A percentile compares a stretch with the other conserved stretches of the same genome.
Evolutionary conservation across 148 eudicot genomes (phyloP).

Genomic region (Rhododendron mucronatum): DNA sequence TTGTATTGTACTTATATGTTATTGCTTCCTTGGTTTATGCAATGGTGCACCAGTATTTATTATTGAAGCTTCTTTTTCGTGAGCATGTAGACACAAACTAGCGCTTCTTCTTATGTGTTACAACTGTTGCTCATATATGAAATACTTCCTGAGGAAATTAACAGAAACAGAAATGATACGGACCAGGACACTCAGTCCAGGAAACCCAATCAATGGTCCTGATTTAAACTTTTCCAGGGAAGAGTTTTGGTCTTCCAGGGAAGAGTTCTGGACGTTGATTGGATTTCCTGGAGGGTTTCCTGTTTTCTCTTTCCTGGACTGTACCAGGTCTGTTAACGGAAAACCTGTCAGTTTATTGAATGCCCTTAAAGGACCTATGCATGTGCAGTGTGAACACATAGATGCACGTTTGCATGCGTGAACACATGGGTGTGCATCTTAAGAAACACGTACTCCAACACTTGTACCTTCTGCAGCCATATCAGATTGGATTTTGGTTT

Average conservation of each 20-base stretch:
- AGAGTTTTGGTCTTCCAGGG: no score
- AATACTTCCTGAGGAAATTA: not conserved
- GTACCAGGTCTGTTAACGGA: no score
- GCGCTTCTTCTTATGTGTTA: not conserved
- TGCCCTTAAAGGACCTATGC: not conserved
- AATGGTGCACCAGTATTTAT: not conserved
- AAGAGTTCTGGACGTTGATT: no score
- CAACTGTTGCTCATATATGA: not conserved
- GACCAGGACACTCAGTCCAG: no score
- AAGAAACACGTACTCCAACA: not conserved
- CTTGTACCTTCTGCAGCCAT: not conserved
- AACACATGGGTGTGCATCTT: not conserved
- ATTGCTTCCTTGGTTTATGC: not conserved
- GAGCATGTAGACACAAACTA: not conserved
- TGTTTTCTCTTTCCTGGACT: no score
- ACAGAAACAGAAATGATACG: no score
- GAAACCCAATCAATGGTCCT: no score
- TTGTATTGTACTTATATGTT: not conserved
- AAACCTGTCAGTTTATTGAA: not conserved
- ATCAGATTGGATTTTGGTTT: not conserved
- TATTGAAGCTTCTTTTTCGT: not conserved
- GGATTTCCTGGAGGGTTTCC: no score
- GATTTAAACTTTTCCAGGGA: no score
- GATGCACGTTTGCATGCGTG: not conserved
- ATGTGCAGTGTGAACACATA: not conserved